Conservation (phyloP, 129 eudicot species). For the carrot (Daucus carota) region DH1_v3.0 NC_030384.2:8759001-8759500, state of each 20-base stretch:
- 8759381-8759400: constrained; percentile 74
- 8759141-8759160: constrained; percentile 60
- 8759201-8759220: constrained; percentile 58
- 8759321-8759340: constrained; percentile 79
- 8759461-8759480: constrained; percentile 51
- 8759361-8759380: constrained; percentile 61
- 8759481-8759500: constrained; percentile 47
- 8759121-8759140: constrained; percentile 71
- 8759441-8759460: constrained; percentile 47
- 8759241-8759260: constrained; percentile 41
- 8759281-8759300: constrained; percentile 79
- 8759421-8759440: constrained; percentile 39
- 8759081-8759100: constrained; percentile 69
- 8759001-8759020: constrained; percentile 74
- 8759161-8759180: constrained; percentile 92
- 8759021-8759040: constrained; percentile 46
- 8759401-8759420: constrained; percentile 24
- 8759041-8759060: constrained; percentile 75
- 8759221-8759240: constrained; percentile 71
- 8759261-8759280: constrained; percentile 56
- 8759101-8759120: constrained; percentile 65
- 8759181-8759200: constrained; percentile 66
- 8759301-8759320: constrained; percentile 62
- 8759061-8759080: constrained; percentile 75
- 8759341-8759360: constrained; percentile 66